Conservation (phyloP, 192 early-diverging fungal genomes). For the Coemansia sp. region DNA sequence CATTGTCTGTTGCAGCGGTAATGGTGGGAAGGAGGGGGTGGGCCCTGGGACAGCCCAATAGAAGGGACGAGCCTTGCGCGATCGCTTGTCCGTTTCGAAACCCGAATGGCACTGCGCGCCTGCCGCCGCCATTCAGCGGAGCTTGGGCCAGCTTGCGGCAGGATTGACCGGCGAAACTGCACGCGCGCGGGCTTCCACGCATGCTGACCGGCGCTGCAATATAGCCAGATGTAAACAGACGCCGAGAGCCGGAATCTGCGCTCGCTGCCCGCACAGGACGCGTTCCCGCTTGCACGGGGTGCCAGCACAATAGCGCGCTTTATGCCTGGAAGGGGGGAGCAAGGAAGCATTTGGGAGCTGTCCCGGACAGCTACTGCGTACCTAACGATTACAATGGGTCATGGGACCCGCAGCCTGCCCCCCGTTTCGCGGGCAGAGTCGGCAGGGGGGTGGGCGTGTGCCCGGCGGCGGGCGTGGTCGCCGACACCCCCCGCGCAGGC, state of each 20-base stretch:
- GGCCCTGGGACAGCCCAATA: neutral
- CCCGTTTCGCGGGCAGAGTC: neutral
- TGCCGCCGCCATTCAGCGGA: too few species aligned
- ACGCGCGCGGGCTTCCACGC: too few species aligned
- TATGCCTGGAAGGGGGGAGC: neutral
- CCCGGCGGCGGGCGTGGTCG: neutral
- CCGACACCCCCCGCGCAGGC: neutral
- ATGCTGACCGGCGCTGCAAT: too few species aligned
- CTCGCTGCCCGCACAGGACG: too few species aligned
- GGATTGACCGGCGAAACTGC: too few species aligned
- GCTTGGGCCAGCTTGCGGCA: too few species aligned
- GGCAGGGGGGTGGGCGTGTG: neutral
- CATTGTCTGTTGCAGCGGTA: neutral
- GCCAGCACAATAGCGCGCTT: neutral
- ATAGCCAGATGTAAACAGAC: too few species aligned
- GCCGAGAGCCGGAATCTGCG: too few species aligned
- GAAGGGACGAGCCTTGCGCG: neutral
- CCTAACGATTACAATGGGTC: constrained; percentile 10
- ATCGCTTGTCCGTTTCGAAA: neutral
- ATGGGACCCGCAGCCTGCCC: neutral
- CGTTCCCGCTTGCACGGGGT: too few species aligned
- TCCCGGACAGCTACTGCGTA: constrained; percentile 16
- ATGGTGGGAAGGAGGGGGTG: constrained; percentile 1
- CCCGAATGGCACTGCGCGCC: too few species aligned
- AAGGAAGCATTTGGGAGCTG: neutral